Evolutionary conservation across 163 green algal genomes (phyloP), one percentile per base, ranked within the genome.

Genomic region (Trebouxiophyceae sp.): DNA sequence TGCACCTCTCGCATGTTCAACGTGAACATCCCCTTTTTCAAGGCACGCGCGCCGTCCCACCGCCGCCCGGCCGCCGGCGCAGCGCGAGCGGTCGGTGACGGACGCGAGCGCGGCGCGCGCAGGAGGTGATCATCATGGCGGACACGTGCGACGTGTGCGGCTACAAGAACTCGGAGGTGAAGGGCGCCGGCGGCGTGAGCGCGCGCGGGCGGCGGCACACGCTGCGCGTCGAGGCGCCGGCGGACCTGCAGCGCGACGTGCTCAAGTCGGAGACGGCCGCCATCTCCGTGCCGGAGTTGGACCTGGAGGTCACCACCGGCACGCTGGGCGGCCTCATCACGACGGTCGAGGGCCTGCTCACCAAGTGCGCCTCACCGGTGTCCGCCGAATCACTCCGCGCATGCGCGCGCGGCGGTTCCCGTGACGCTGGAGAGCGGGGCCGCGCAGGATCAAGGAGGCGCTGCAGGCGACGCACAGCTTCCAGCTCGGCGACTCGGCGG

Each of bases 121-220:
- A 76, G 70, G 72, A 86, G 23, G 76, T 88, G 32, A 86, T 88
- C 50, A 63, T 88, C 27, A 88, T 88, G 81, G 64, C 80, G 32
- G 76, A 81, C 55, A 45, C 80, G 2, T 88, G 81, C 63, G 81
- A 88, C 45, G 45, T 44, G 33, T 88, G 81, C 44, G 81, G 81
- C 23, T 88, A 82, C 65, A 67, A 71, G 45, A 84, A 75, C 71
- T 79, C 77, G 19, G 81, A 87, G 63, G 33, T 86, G 20, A 80
- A 82, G 54, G 62, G 66, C n/a, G 73, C 72, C 3, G 70, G 76
- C 0, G 75, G 59, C n/a, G 60, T 82, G 23, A 71, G 63, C 33
- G 57, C 74, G 6, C 71, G 76, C 33, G 81, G 79, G 4, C 68
- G 55, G 24, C 28, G 31, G 1, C 69, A 81, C 57, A 76, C 60